phyloP scores from a whole-genome alignment of 2,329 filamentous ascomycete species.

The Monosporascus sp. region DNA sequence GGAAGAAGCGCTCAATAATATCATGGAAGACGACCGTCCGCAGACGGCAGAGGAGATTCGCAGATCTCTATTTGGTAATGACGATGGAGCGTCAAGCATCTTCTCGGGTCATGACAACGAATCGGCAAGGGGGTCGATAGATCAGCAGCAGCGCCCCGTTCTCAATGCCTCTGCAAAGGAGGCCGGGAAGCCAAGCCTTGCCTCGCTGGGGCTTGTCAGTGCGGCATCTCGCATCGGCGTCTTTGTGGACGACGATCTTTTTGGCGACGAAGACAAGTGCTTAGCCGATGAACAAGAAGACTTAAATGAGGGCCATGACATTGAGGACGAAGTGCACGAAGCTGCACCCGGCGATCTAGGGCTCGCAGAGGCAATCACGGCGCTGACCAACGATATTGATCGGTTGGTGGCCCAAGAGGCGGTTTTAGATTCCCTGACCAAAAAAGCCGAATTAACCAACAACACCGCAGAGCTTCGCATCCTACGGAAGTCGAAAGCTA shows the following conservation, averaged over 20 bases:
- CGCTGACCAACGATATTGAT: slow-evolving; percentile 85
- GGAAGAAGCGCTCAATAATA: slow-evolving; percentile 85
- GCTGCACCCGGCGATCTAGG: slow-evolving; percentile 93
- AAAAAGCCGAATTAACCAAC: slow-evolving; percentile 94
- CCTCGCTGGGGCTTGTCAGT: slow-evolving; percentile 86
- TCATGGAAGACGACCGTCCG: slow-evolving; percentile 73
- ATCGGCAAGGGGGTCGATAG: slow-evolving; percentile 39
- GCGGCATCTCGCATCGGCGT: slow-evolving; percentile 84
- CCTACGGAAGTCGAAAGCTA: slow-evolving; percentile 87
- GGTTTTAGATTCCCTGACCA: slow-evolving; percentile 83
- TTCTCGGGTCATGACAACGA: slow-evolving; percentile 52
- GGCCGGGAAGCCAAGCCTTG: slow-evolving; percentile 73
- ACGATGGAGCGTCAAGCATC: slow-evolving; percentile 44
- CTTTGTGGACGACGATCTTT: slow-evolving; percentile 89
- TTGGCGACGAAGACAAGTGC: slow-evolving; percentile 81
- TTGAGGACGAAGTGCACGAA: slow-evolving; percentile 82
- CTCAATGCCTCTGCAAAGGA: slow-evolving; percentile 34
- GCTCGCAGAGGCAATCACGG: slow-evolving; percentile 85
- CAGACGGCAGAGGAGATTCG: slow-evolving; percentile 60
- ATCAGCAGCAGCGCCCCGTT: slow-evolving; percentile 25
- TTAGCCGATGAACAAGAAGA: slow-evolving; percentile 83
- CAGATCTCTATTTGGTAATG: slow-evolving; percentile 61
- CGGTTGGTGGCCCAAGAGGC: slow-evolving; percentile 81
- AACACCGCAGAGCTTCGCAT: slow-evolving; percentile 92
- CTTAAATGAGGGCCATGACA: slow-evolving; percentile 52